A percentile compares a stretch with the other conserved stretches of the same genome.
Evolutionary conservation across 2,329 filamentous ascomycete genomes (phyloP).

Genomic region (Paracoccidioides brasiliensis): DNA sequence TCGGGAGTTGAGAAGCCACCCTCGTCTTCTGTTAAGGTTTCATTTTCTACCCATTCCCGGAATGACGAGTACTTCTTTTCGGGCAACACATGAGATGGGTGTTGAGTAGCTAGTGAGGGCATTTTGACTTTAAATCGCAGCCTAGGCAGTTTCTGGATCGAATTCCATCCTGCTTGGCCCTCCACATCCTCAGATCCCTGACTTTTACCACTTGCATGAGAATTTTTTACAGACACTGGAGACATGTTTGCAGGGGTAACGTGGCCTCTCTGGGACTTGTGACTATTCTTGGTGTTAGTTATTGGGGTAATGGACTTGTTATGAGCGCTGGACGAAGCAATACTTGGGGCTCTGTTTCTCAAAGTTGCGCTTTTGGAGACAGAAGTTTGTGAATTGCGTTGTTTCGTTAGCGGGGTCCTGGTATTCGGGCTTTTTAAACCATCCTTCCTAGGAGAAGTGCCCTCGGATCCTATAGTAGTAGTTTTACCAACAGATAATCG

Average conservation of each 20-base stretch:
- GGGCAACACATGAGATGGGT: constrained; percentile 38
- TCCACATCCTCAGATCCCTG: constrained; percentile 10
- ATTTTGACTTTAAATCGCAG: constrained; percentile 39
- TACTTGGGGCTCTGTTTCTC: constrained; percentile 21
- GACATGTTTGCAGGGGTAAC: background rate
- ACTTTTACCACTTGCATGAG: background rate
- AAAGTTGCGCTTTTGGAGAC: constrained; percentile 8
- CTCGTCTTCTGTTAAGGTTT: constrained; percentile 34
- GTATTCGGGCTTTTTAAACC: constrained; percentile 17
- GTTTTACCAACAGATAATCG: constrained; percentile 19
- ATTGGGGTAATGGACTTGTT: constrained; percentile 16
- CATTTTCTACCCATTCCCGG: constrained; percentile 50
- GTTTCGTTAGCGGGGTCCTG: constrained; percentile 10
- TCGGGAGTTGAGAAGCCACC: constrained; percentile 42
- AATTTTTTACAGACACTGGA: background rate
- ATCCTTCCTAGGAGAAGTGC: constrained; percentile 8
- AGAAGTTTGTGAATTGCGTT: background rate
- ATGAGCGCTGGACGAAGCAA: constrained; percentile 11
- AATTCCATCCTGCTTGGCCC: constrained; percentile 7
- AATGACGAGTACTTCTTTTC: constrained; percentile 39
- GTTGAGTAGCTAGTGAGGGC: constrained; percentile 37
- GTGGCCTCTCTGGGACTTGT: background rate
- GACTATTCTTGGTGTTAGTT: background rate
- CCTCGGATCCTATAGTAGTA: constrained; percentile 18
- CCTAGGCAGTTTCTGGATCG: constrained; percentile 19